Conservation (phyloP, 441 rosid genomes). For the Adansonia gregorii region DNA sequence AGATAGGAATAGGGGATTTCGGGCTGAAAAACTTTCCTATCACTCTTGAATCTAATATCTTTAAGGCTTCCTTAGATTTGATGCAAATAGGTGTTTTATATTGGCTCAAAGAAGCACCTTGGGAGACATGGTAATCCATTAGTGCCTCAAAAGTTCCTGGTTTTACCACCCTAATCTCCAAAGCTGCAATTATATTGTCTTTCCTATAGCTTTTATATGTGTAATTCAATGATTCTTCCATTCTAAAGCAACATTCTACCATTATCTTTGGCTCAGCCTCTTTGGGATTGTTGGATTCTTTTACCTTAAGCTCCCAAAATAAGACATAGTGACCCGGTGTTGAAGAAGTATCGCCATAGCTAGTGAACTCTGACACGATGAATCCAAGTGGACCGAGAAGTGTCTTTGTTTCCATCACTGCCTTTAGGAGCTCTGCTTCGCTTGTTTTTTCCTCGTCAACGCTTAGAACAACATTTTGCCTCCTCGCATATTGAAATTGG, state of each 20-base stretch:
- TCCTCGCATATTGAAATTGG: constrained; percentile 48
- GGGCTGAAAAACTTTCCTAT: constrained; percentile 46
- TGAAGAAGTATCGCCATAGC: constrained; percentile 61
- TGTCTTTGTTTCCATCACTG: constrained; percentile 52
- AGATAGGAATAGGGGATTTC: not conserved
- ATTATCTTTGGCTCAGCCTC: constrained; percentile 42
- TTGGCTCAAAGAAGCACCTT: constrained; percentile 79
- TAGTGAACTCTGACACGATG: constrained; percentile 59
- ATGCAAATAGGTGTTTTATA: constrained; percentile 86
- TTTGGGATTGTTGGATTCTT: constrained; percentile 26
- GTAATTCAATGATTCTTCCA: constrained; percentile 66
- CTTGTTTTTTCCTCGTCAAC: constrained; percentile 73
- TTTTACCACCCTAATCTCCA: constrained; percentile 71
- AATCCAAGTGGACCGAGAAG: constrained; percentile 54
- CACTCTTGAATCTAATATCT: constrained; percentile 57
- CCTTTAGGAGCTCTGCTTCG: constrained; percentile 73
- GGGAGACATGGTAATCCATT: constrained; percentile 64
- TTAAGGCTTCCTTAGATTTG: constrained; percentile 51
- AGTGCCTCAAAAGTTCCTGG: constrained; percentile 67
- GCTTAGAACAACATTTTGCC: constrained; percentile 52
- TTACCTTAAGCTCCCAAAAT: constrained; percentile 61
- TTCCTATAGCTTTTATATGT: constrained; percentile 66
- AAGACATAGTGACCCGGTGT: constrained; percentile 80
- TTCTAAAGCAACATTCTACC: constrained; percentile 60
- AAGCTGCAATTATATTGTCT: constrained; percentile 64